These are phyloP conservation scores for Colletotrichum endophyticum DNA, from an alignment of 2,329 filamentous ascomycete species.

Conservation along the genomic window DNA sequence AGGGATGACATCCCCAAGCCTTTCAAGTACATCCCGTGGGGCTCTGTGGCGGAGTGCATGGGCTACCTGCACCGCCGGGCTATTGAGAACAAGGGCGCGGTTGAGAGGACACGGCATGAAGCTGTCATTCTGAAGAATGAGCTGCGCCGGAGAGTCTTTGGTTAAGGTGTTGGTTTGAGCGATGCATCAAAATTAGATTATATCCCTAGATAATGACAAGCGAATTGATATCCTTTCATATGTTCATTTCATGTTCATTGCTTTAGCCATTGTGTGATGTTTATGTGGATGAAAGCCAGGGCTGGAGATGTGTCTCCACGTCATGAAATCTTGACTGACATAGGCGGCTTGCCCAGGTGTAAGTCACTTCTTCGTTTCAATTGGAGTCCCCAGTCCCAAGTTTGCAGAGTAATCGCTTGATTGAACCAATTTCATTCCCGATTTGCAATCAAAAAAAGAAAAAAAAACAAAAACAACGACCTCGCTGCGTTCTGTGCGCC, in stretches of 20 bases:
- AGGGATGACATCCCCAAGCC: conserved; percentile 15
- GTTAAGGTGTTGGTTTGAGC: neutral
- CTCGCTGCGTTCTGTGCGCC: neutral
- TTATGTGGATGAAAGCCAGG: neutral
- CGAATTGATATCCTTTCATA: neutral
- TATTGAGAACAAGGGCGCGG: conserved; percentile 24
- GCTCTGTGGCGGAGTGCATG: conserved; percentile 24
- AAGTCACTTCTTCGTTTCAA: neutral
- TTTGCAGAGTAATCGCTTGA: neutral
- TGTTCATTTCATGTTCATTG: conserved; percentile 44
- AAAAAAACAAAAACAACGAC: neutral
- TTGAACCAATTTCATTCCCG: neutral
- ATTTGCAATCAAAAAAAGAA: neutral
- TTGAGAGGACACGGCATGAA: conserved; percentile 28
- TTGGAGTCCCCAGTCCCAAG: neutral
- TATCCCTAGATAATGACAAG: conserved; percentile 2
- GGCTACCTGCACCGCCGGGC: conserved; percentile 24
- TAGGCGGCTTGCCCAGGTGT: neutral
- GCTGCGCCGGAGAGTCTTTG: conserved; percentile 29
- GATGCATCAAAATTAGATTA: neutral
- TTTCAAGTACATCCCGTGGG: conserved; percentile 27
- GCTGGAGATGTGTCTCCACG: fast-evolving
- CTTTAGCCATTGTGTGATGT: neutral
- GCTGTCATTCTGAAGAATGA: conserved; percentile 31
- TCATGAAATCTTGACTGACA: neutral